Evolutionary conservation across 768 basidiomycete genomes (phyloP), one percentile per base, ranked within the genome.

Genomic region (Trametes maxima): DNA sequence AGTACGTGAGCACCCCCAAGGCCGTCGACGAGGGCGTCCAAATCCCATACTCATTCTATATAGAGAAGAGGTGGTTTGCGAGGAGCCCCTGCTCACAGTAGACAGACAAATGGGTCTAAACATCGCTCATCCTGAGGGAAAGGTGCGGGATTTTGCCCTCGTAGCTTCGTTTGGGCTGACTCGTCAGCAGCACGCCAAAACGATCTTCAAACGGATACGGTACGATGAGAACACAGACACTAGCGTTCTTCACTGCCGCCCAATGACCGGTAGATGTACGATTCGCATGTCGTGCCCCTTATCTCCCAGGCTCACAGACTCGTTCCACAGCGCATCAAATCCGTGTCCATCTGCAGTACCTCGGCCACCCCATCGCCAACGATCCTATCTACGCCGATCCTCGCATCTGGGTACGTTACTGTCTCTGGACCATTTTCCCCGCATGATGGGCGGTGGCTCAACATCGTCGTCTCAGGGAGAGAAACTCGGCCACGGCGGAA

Each of bases 51-150:
- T 5, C 13, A 14, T 16, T 19, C 35, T 19, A 21, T 14, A 2
- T 17, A 17, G 95, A 43, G 88, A 83, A 54, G 90, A 95, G 69
- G 76, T 93, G n/a, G 73, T 81, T 0, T 94, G 94, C 62, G 92
- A 95, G 62, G 80, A 94, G 69, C 92, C 94, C 1, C 76, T 99
- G 7, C 74, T 99, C 59, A 95, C 94, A 0, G 87, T 98, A 1
- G 97, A 99, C 75, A 82, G 95, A 53, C 95, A 98, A 71, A 95
- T 98, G 88, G 97, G 97, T 3, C 75, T 99, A 47, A 98, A 98
- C 62, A 89, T 98, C 53, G 92, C 98, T 16, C 94, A 97, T 70
- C 94, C 95, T 0, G 87, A 95, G 58, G 97, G 97, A 44, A 95
- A 98, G 82, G 94, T 93, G 68, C 39, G 75, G 17, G 36, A 28